phyloP scores from a whole-genome alignment of 2,329 filamentous ascomycete genomes.

The Hypoxylon sp. region DNA sequence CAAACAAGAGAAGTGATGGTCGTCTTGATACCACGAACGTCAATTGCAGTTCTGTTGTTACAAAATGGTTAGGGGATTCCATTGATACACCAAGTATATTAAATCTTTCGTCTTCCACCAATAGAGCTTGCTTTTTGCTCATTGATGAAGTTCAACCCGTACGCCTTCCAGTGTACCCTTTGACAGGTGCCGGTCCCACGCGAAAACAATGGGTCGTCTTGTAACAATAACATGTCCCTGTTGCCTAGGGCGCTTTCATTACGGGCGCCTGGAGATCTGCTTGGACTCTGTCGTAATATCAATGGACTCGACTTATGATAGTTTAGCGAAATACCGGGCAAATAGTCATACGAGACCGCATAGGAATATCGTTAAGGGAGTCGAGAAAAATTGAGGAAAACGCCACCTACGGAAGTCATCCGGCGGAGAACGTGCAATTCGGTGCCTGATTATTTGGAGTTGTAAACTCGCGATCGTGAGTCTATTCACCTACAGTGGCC shows the following conservation, averaged over 20 bases:
- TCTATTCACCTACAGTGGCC: neutral
- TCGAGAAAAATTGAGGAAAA: neutral
- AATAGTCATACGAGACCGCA: neutral
- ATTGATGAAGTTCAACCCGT: neutral
- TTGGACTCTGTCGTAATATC: neutral
- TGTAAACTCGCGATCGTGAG: neutral
- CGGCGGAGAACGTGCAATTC: neutral
- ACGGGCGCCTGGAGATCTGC: neutral
- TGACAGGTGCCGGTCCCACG: neutral
- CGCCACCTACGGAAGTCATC: neutral
- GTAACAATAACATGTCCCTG: neutral
- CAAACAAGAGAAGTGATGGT: neutral
- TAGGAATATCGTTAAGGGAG: neutral
- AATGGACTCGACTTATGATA: neutral
- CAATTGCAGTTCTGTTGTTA: neutral
- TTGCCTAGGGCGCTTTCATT: neutral
- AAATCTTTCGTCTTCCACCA: neutral
- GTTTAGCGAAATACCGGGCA: neutral
- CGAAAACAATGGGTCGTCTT: neutral
- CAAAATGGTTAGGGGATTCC: neutral
- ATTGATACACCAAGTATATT: neutral
- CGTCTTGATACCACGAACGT: neutral
- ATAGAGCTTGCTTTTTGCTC: neutral
- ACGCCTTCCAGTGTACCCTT: neutral
- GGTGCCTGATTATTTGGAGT: neutral